Base-by-base conservation (phyloP, 495 filamentous ascomycete genomes). In the Aspergillus sclerotioniger region DNA sequence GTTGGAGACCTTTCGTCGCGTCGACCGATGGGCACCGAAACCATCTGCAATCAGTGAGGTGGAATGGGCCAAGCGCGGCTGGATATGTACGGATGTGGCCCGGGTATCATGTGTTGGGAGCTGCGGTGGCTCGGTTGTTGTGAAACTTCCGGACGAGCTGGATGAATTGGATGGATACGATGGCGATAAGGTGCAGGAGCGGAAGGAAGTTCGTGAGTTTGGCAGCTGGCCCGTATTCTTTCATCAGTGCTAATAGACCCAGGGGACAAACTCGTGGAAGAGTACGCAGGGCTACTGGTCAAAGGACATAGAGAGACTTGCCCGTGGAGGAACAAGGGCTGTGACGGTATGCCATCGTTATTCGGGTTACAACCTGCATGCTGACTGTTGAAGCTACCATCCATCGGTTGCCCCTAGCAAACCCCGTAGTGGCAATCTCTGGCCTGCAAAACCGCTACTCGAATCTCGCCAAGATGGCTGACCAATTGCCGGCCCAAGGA, bases 61-160 rank as follows among this genome's bases (percentile, higher is more conserved):
- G 6, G 86, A 90, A 71, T 98, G 95, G 95, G 92, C 93, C 7
- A 96, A 92, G 77, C 80, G 89, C 31, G 94, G 94, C 2, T 98
- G 94, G 94, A 80, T 85, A 2, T 97, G 93, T 67, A 82, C 87
- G 19, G 89, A 87, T 61, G 85, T 84, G 62, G 89, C 94, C 71
- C 85, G 87, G 10, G 92, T 98, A 37, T 82, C 82, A 21, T 98
- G 94, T 71, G 79, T 85, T 13, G 85, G 84, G 31, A 84, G 92
- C 5, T 98, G 94, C 68, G 85, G 85, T 58, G 83, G 85, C 58
- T 89, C 94, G 61, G 78, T 97, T 21, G 82, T 91, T 3, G 88
- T 98, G 25, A 89, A 86, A 68, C 76, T 95, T 15, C 91, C 89
- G 49, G 80, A 84, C 28, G 78, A 82, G 58, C 72, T 78, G 9